These are phyloP conservation scores for Tricholomella constricta DNA, from an alignment of 768 basidiomycete species.

Conservation along the genomic window DNA sequence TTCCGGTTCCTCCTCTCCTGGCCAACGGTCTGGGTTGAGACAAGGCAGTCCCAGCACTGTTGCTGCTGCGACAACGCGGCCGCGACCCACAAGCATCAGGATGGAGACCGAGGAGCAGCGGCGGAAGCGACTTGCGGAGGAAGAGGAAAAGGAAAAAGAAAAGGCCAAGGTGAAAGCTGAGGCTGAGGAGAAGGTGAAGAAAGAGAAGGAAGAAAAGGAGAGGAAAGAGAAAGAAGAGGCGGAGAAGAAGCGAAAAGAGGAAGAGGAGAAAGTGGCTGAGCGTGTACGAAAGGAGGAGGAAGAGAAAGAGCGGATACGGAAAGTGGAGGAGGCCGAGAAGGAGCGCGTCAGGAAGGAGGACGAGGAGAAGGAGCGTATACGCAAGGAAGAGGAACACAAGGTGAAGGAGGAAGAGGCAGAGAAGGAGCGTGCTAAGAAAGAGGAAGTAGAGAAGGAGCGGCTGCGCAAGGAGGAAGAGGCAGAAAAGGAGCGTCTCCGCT, in stretches of 20 bases:
- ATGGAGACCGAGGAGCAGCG: constrained; percentile 61
- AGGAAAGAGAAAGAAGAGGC: constrained; percentile 40
- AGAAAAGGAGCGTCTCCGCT: constrained; percentile 23
- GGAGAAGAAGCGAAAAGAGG: constrained; percentile 32
- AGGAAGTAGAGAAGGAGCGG: constrained; percentile 52
- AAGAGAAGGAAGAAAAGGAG: constrained; percentile 46
- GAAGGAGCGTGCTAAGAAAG: constrained; percentile 46
- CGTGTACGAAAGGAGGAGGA: constrained; percentile 37
- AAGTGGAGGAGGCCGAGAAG: constrained; percentile 35
- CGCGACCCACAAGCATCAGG: constrained; percentile 48
- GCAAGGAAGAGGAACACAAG: constrained; percentile 43
- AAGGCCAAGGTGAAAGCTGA: constrained; percentile 41
- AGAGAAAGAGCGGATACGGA: constrained; percentile 26
- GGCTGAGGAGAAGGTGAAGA: constrained; percentile 45
- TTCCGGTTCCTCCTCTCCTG: constrained; percentile 39
- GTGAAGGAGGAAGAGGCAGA: constrained; percentile 34
- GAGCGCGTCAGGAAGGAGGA: constrained; percentile 38
- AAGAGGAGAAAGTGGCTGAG: constrained; percentile 40
- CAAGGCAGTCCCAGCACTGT: constrained; percentile 34
- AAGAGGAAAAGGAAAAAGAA: constrained; percentile 45
- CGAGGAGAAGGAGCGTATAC: constrained; percentile 42
- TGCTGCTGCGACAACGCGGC: constrained; percentile 32
- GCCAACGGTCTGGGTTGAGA: constrained; percentile 31
- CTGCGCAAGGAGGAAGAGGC: constrained; percentile 41
- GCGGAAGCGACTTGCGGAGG: constrained; percentile 46